A percentile compares a stretch with the other conserved stretches of the same genome.
phyloP scores from a whole-genome alignment of 441 rosid genomes.

The Eruca vesicaria region DNA sequence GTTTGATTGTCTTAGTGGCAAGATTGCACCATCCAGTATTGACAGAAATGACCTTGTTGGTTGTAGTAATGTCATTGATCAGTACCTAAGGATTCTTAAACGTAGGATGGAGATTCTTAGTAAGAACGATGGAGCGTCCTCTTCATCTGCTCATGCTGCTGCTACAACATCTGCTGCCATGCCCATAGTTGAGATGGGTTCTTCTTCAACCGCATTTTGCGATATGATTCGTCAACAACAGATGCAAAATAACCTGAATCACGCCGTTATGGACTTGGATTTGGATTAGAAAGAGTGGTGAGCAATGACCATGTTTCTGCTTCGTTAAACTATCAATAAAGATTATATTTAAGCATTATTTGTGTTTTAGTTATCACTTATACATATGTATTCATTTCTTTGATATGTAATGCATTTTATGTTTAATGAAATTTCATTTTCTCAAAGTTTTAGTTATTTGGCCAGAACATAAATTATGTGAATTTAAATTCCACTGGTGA shows the following conservation, averaged over 20 bases:
- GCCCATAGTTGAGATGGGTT: not conserved
- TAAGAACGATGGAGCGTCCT: conserved; percentile 3
- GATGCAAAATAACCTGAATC: not conserved
- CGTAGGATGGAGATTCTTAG: not conserved
- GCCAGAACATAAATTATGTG: not conserved
- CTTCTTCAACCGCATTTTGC: conserved; percentile 3
- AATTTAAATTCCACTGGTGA: not conserved
- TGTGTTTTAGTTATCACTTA: not conserved
- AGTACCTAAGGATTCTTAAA: conserved; percentile 4
- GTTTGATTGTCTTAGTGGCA: conserved; percentile 11
- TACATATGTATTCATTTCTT: not conserved
- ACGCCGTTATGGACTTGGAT: conserved; percentile 10
- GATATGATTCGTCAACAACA: not conserved
- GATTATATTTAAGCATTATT: not conserved
- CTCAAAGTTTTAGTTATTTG: not conserved
- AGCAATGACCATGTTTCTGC: not conserved
- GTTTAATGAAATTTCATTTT: not conserved
- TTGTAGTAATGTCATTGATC: not conserved
- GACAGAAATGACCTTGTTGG: not conserved
- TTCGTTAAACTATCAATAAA: not conserved
- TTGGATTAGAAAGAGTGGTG: conserved; percentile 5
- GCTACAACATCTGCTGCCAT: not conserved
- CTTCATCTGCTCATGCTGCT: not conserved
- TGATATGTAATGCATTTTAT: not conserved
- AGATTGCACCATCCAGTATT: not conserved